A percentile compares a stretch with the other conserved stretches of the same genome.
Conservation (phyloP, 208 protist species). For the Leishmania lainsoni region DNA sequence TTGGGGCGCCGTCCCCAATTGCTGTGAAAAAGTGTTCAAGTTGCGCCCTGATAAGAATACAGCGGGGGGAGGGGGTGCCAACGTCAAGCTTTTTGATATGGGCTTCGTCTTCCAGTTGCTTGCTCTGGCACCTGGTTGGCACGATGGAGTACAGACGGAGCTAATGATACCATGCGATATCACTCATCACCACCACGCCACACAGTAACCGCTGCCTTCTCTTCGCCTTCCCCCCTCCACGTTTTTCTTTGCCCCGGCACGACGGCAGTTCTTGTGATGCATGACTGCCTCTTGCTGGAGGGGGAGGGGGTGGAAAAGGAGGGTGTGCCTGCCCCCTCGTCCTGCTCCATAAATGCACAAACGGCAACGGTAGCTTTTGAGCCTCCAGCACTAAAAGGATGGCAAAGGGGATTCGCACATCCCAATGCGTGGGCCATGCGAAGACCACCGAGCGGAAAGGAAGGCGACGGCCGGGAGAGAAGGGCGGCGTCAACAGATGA, state of each 20-base stretch:
- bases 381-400: not conserved
- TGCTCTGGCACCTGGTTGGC: not conserved
- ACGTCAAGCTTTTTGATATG: not conserved
- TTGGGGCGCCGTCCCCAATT: not conserved
- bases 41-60: not conserved
- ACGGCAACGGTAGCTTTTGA: not conserved
- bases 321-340: not conserved
- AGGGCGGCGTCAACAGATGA: not conserved
- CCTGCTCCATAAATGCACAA: not conserved
- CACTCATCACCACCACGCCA: not conserved
- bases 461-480: not conserved
- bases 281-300: not conserved
- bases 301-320: not conserved
- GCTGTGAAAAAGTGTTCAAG: not conserved
- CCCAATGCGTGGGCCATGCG: not conserved
- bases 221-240: not conserved
- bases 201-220: not conserved
- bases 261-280: not conserved
- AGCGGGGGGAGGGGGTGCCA: not conserved
- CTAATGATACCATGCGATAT: not conserved
- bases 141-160: not conserved
- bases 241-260: not conserved
- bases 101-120: not conserved
- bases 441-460: not conserved
- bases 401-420: not conserved